A percentile compares a stretch with the other conserved stretches of the same genome.
phyloP scores from a whole-genome alignment of 345 rosid genomes.

The Erysimum cheiranthoides region DNA sequence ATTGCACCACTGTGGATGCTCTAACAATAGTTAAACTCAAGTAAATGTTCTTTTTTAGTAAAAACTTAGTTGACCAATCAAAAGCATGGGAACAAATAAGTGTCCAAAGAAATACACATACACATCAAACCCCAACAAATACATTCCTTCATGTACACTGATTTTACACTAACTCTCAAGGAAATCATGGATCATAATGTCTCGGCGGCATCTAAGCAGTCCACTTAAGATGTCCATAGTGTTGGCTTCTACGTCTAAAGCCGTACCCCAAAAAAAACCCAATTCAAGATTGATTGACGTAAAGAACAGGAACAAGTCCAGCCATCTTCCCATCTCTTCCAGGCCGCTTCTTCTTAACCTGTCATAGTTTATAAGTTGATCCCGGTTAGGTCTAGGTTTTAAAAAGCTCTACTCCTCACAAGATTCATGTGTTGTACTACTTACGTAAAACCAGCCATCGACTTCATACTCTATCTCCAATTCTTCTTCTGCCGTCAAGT shows the following conservation, averaged over 20 bases:
- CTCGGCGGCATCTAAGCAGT: constrained; percentile 12
- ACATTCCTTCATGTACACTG: constrained; percentile 43
- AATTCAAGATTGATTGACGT: constrained; percentile 70
- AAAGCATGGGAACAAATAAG: constrained; percentile 11
- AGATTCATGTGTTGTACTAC: constrained; percentile 43
- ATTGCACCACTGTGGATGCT: no score
- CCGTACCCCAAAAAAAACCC: background rate
- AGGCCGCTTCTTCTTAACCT: constrained; percentile 98
- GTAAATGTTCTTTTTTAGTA: background rate
- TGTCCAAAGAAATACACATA: constrained; percentile 22
- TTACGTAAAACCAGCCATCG: constrained; percentile 98
- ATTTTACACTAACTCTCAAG: constrained; percentile 35
- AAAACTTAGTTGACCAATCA: constrained; percentile 8
- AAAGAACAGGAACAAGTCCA: constrained; percentile 96
- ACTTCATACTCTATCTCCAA: constrained; percentile 95
- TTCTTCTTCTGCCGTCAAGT: constrained; percentile 92
- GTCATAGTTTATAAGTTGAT: constrained; percentile 39
- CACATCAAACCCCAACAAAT: constrained; percentile 30
- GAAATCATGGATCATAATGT: constrained; percentile 8
- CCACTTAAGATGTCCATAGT: constrained; percentile 17
- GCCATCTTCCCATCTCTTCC: constrained; percentile 98
- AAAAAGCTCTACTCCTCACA: background rate
- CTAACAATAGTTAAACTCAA: constrained; percentile 3
- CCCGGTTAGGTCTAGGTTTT: constrained; percentile 11
- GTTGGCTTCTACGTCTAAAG: constrained; percentile 6